phyloP scores from a whole-genome alignment of 495 filamentous ascomycete species.

The Trichoderma asperelloides region DNA sequence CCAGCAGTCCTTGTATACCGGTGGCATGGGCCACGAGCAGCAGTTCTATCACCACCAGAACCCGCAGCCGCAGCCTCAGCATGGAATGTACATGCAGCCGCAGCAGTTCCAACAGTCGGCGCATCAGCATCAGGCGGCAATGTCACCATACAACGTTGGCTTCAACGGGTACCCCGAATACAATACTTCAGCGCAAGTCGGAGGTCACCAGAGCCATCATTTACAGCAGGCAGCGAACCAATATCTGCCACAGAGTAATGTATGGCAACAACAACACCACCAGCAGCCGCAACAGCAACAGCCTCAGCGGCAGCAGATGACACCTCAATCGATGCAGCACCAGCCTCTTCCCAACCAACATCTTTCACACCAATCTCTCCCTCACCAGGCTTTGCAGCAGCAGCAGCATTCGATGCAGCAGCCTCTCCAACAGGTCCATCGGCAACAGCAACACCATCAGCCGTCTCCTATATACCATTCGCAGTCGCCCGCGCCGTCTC shows the following conservation, averaged over 20 bases:
- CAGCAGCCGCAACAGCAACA: not conserved
- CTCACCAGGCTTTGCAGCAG: not conserved
- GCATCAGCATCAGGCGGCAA: not conserved
- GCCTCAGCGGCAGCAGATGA: conserved; percentile 1
- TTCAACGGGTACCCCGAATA: not conserved
- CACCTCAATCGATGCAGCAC: not conserved
- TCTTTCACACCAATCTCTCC: not conserved
- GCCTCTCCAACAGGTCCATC: not conserved
- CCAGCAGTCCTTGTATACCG: not conserved
- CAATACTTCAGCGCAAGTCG: not conserved
- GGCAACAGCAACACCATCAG: conserved; percentile 13
- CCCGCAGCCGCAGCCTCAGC: not conserved
- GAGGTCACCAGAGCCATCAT: not conserved
- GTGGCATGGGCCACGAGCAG: conserved; percentile 5
- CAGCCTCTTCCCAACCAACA: not conserved
- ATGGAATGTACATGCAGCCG: not conserved
- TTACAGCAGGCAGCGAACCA: not conserved
- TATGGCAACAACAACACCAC: conserved; percentile 7
- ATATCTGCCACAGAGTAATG: conserved; percentile 2
- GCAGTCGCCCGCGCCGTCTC: conserved; percentile 13
- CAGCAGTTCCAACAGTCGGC: conserved; percentile 1
- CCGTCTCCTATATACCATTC: conserved; percentile 15
- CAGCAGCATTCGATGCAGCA: conserved; percentile 2
- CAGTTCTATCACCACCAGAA: conserved; percentile 1
- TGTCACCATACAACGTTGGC: not conserved